These are phyloP conservation scores for Thelonectria blattea DNA, from an alignment of 2,329 filamentous ascomycete species.

Conservation along the genomic window DNA sequence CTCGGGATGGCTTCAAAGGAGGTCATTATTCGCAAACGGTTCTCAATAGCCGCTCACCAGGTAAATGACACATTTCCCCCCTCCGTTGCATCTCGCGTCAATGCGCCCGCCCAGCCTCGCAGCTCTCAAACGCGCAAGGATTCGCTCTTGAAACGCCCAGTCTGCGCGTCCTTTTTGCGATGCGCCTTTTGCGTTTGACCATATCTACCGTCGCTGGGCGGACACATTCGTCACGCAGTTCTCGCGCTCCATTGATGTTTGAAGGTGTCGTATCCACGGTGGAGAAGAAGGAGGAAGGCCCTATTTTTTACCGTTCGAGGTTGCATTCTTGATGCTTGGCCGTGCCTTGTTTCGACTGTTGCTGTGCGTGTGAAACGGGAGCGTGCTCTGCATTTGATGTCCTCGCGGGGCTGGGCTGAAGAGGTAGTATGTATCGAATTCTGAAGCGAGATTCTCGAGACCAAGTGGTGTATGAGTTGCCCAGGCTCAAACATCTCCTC, in stretches of 20 bases:
- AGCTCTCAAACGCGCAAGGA: slow-evolving; percentile 30
- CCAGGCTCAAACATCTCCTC: too few species aligned
- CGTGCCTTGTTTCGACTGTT: too few species aligned
- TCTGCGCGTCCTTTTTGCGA: slow-evolving; percentile 23
- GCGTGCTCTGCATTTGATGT: too few species aligned
- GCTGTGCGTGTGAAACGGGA: too few species aligned
- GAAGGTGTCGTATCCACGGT: neutral
- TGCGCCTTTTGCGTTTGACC: slow-evolving; percentile 28
- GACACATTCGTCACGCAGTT: neutral
- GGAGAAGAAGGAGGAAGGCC: neutral
- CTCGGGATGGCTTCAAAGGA: neutral
- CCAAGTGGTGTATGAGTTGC: too few species aligned
- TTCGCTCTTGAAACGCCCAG: slow-evolving; percentile 29
- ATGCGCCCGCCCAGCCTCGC: slow-evolving; percentile 13
- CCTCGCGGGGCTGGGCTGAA: too few species aligned
- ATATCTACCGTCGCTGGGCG: slow-evolving; percentile 4
- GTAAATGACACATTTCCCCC: slow-evolving; percentile 1
- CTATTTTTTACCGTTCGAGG: neutral
- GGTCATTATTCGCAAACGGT: neutral
- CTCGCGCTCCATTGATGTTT: slow-evolving; percentile 7
- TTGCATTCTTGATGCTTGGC: neutral
- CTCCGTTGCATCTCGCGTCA: slow-evolving; percentile 25
- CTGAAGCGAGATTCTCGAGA: too few species aligned
- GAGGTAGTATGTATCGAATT: too few species aligned
- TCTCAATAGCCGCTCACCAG: slow-evolving; percentile 1